These are phyloP conservation scores for Fraxinus paxiana DNA, from an alignment of 305 asterid genomes.

Conservation along the genomic window DNA sequence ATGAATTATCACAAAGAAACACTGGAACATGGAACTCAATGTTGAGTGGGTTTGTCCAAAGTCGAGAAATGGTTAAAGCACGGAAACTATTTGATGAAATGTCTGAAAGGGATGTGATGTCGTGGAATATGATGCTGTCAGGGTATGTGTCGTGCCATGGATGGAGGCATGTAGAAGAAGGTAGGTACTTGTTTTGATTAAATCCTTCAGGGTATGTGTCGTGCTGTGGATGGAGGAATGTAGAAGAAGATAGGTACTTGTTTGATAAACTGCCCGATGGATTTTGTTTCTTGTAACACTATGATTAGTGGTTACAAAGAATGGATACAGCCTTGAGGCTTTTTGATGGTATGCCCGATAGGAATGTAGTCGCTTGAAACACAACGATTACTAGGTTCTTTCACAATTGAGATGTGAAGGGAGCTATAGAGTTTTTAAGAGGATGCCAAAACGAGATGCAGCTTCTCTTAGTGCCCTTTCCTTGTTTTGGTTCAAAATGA, in stretches of 20 bases:
- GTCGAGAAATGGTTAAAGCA: slow-evolving; percentile 52
- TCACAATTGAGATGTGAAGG: slow-evolving; percentile 50
- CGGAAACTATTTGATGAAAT: slow-evolving; percentile 62
- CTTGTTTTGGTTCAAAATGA: slow-evolving; percentile 66
- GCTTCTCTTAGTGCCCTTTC: slow-evolving; percentile 62
- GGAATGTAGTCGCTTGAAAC: slow-evolving; percentile 75
- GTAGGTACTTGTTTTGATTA: slow-evolving; percentile 50
- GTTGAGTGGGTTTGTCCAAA: slow-evolving; percentile 57
- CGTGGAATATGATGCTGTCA: slow-evolving; percentile 69
- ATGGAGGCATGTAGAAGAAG: slow-evolving; percentile 48
- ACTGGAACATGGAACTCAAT: slow-evolving; percentile 78
- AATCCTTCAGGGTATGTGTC: slow-evolving; percentile 47
- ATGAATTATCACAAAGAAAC: slow-evolving; percentile 39
- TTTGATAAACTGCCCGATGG: slow-evolving; percentile 54
- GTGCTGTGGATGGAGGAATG: not conserved
- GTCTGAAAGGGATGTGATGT: slow-evolving; percentile 54
- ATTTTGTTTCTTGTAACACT: slow-evolving; percentile 71
- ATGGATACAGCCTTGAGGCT: slow-evolving; percentile 53
- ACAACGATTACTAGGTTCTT: slow-evolving; percentile 68
- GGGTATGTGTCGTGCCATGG: slow-evolving; percentile 61
- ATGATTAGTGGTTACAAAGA: slow-evolving; percentile 78
- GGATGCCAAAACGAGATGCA: slow-evolving; percentile 61
- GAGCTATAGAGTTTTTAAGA: slow-evolving; percentile 52
- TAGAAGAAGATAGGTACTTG: not conserved
- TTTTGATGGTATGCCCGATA: slow-evolving; percentile 51